Percentiles rank a stretch among this genome's conserved stretches.
Evolutionary conservation across 2,329 filamentous ascomycete genomes (phyloP).

Genomic region (Periglandula ipomoeae): DNA sequence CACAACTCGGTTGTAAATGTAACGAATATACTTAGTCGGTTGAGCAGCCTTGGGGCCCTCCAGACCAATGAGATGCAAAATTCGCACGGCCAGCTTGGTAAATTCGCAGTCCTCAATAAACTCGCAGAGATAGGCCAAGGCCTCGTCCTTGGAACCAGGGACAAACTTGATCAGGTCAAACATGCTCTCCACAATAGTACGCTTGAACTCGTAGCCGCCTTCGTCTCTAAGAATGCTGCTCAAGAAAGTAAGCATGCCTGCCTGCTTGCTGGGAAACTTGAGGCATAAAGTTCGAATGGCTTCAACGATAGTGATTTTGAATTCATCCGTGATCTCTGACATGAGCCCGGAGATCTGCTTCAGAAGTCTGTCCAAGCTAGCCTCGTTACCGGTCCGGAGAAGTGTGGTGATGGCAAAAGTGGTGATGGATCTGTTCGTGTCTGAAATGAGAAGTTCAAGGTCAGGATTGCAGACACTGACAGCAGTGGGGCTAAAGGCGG

Average conservation of each 20-base stretch:
- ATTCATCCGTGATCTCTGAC: conserved; percentile 98
- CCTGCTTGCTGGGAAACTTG: conserved; percentile 97
- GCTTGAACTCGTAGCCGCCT: conserved; percentile 97
- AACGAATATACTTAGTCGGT: conserved; percentile 97
- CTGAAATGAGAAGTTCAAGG: conserved; percentile 93
- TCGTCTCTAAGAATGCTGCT: conserved; percentile 95
- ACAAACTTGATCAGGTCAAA: conserved; percentile 99
- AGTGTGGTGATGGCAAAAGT: conserved; percentile 98
- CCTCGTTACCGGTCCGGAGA: conserved; percentile 96
- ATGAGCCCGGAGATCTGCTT: conserved; percentile 98
- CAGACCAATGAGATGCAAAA: conserved; percentile 84
- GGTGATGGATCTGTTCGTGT: conserved; percentile 93
- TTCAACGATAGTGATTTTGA: conserved; percentile 99
- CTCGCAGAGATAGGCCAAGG: conserved; percentile 90
- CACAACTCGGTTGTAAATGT: conserved; percentile 98
- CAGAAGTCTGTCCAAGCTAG: conserved; percentile 93
- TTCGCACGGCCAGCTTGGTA: conserved; percentile 91
- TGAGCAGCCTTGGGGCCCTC: conserved; percentile 93
- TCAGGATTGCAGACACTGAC: conserved; percentile 94
- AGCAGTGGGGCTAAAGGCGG: conserved; percentile 88
- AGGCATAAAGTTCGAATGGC: conserved; percentile 92
- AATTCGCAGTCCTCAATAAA: conserved; percentile 99
- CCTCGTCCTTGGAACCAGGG: conserved; percentile 72
- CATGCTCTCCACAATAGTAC: conserved; percentile 96
- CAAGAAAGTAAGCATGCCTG: conserved; percentile 93